A percentile compares a stretch with the other conserved stretches of the same genome.
Conservation (phyloP, 2,329 filamentous ascomycete genomes). For the Cladorrhinum sp. region DNA sequence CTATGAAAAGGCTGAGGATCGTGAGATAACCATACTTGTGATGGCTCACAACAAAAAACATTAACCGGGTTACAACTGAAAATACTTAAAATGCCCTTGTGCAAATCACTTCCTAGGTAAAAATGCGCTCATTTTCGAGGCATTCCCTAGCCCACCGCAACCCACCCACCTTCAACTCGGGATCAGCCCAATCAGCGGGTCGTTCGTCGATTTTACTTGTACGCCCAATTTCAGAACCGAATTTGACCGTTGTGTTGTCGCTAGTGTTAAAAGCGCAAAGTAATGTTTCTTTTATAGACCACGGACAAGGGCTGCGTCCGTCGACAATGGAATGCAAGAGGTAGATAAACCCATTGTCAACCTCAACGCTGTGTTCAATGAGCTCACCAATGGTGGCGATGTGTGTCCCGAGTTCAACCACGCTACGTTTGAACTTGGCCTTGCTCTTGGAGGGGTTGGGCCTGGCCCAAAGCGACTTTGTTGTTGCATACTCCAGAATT, state of each 20-base stretch:
- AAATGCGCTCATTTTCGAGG: background rate
- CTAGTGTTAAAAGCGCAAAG: background rate
- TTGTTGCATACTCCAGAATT: background rate
- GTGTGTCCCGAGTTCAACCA: background rate
- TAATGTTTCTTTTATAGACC: background rate
- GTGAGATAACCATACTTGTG: too few relatives aligned
- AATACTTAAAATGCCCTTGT: too few relatives aligned
- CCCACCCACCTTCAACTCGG: background rate
- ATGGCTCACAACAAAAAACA: too few relatives aligned
- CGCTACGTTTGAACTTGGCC: background rate
- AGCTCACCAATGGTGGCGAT: background rate
- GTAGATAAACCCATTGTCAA: background rate
- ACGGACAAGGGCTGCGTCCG: background rate
- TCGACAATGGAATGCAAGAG: background rate
- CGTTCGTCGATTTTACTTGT: background rate
- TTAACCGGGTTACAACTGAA: too few relatives aligned
- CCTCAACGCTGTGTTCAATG: background rate
- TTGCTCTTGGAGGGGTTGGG: background rate
- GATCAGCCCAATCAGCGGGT: background rate
- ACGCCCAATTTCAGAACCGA: background rate
- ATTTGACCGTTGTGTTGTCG: background rate
- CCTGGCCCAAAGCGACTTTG: background rate
- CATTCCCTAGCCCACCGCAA: background rate
- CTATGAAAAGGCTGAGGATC: too few relatives aligned
- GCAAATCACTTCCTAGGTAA: too few relatives aligned